A percentile compares a stretch with the other conserved stretches of the same genome.
These are phyloP conservation scores for Coemansia erecta DNA, from an alignment of 192 early-diverging fungal genomes.

Conservation along the genomic window DNA sequence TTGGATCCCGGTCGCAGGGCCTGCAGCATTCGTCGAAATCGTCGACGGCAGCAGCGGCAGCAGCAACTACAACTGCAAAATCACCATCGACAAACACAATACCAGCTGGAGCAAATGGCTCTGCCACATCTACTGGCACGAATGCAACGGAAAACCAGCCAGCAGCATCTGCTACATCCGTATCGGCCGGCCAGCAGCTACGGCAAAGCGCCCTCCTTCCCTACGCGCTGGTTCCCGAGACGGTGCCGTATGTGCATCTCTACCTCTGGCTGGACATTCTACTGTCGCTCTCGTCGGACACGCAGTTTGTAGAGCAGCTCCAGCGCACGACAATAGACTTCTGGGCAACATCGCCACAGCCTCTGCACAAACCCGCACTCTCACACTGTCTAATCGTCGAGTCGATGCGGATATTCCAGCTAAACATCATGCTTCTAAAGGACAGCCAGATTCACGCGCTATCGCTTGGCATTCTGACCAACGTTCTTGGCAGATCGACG, in stretches of 20 bases:
- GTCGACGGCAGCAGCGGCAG: background rate
- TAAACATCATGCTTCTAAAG: constrained; percentile 41
- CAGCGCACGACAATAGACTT: constrained; percentile 39
- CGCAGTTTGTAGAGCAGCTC: constrained; percentile 43
- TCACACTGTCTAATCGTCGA: constrained; percentile 38
- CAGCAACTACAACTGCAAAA: too few relatives aligned
- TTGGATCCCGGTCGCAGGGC: background rate
- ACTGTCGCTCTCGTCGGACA: constrained; percentile 23
- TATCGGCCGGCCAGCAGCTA: background rate
- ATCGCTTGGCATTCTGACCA: constrained; percentile 37
- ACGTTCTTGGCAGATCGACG: constrained; percentile 26
- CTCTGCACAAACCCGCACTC: constrained; percentile 39
- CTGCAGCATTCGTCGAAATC: background rate
- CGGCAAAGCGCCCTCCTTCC: constrained; percentile 26
- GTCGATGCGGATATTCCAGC: constrained; percentile 43
- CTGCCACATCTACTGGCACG: background rate
- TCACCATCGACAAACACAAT: background rate
- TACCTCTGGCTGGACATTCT: constrained; percentile 40
- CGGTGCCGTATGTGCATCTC: constrained; percentile 36
- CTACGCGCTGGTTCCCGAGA: constrained; percentile 21
- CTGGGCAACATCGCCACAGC: constrained; percentile 30
- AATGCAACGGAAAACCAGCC: background rate
- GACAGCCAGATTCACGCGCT: constrained; percentile 42
- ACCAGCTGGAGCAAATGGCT: background rate
- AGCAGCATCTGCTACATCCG: background rate